Percentiles rank a stretch among this genome's conserved stretches.
Conservation (phyloP, 208 protist genomes). For the Lotmaria passim region DNA sequence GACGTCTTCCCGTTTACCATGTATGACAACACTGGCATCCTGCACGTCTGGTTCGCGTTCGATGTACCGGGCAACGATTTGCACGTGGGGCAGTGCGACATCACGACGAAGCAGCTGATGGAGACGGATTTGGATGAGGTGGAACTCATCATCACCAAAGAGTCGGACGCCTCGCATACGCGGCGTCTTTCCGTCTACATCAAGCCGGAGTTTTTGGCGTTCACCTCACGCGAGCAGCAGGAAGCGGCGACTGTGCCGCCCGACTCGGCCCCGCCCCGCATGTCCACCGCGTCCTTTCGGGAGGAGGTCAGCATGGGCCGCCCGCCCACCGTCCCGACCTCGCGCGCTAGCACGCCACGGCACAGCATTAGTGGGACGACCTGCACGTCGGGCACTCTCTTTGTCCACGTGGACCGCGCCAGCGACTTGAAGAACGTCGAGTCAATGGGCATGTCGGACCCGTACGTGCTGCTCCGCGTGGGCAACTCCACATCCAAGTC, state of each 20-base stretch:
- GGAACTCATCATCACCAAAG: slow-evolving; percentile 45
- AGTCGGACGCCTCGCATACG: slow-evolving; percentile 33
- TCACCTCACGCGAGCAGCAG: slow-evolving; percentile 27
- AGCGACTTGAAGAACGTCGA: slow-evolving; percentile 66
- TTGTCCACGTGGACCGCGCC: slow-evolving; percentile 59
- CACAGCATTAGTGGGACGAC: slow-evolving; percentile 3
- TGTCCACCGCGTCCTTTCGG: slow-evolving; percentile 40
- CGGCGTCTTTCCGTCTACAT: slow-evolving; percentile 56
- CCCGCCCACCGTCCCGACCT: slow-evolving; percentile 29
- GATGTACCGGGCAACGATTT: slow-evolving; percentile 67
- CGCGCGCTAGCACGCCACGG: slow-evolving; percentile 30
- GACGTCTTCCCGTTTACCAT: slow-evolving; percentile 70
- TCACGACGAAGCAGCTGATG: slow-evolving; percentile 54
- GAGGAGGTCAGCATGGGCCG: slow-evolving; percentile 15
- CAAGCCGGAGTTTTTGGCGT: slow-evolving; percentile 47
- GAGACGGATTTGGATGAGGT: slow-evolving; percentile 40
- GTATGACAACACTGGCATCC: slow-evolving; percentile 55
- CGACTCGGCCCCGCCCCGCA: slow-evolving; percentile 34
- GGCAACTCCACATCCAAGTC: slow-evolving; percentile 44
- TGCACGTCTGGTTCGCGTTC: slow-evolving; percentile 77
- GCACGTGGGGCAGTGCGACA: slow-evolving; percentile 55
- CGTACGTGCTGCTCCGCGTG: slow-evolving; percentile 70
- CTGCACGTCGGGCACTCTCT: slow-evolving; percentile 49
- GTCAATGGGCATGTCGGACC: slow-evolving; percentile 63
- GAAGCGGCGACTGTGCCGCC: slow-evolving; percentile 27